phyloP scores from a whole-genome alignment of 2,329 filamentous ascomycete genomes.

The Penicillium sp. region DNA sequence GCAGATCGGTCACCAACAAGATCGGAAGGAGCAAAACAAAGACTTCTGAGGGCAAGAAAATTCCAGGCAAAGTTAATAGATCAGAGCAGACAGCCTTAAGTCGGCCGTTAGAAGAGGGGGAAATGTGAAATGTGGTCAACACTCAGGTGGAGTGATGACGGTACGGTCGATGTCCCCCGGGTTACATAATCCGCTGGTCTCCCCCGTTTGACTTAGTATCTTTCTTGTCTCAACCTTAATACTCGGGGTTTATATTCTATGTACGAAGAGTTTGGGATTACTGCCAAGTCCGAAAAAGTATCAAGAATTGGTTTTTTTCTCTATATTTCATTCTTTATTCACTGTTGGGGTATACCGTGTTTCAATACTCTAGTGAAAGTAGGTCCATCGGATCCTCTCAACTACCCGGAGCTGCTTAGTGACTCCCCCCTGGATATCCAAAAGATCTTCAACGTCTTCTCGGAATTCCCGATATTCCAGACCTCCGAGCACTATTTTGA shows the following conservation, averaged over 20 bases:
- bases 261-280: background rate
- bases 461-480: conserved; percentile 80
- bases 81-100: background rate
- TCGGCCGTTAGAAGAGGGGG: background rate
- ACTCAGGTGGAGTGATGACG: conserved; percentile 20
- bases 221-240: background rate
- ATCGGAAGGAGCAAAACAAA: background rate
- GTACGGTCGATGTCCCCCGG: conserved; percentile 6
- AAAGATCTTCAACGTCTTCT: conserved; percentile 82
- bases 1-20: background rate
- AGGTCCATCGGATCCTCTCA: conserved; percentile 86
- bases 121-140: conserved; percentile 14
- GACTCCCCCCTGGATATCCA: conserved; percentile 75
- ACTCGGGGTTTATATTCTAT: background rate
- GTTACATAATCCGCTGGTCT: conserved; percentile 18
- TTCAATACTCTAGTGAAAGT: conserved; percentile 63
- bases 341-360: background rate
- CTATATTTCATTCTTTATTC: background rate
- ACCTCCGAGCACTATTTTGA: conserved; percentile 66
- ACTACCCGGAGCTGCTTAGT: conserved; percentile 76
- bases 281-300: background rate
- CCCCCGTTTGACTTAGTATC: background rate
- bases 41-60: background rate
- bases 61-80: background rate
- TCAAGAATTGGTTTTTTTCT: background rate